Percentiles rank a stretch among this genome's conserved stretches.
Evolutionary conservation across 2,329 filamentous ascomycete genomes (phyloP).

Genomic region (Penicillium sp.): DNA sequence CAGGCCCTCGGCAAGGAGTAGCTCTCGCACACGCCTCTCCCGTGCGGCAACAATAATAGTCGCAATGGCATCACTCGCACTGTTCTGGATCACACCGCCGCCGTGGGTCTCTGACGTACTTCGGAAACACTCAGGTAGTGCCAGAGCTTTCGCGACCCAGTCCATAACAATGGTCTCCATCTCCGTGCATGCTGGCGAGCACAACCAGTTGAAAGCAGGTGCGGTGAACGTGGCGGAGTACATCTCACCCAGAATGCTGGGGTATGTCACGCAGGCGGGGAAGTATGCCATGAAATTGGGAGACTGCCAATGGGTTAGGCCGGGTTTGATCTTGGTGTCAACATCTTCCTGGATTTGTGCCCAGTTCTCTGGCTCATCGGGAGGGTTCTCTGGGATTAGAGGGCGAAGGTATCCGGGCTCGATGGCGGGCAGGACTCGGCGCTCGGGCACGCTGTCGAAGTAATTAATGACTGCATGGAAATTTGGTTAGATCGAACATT

Average conservation of each 20-base stretch:
- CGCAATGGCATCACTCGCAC: conserved; percentile 80
- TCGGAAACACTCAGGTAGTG: conserved; percentile 69
- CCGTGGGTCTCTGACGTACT: conserved; percentile 65
- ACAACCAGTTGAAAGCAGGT: conserved; percentile 96
- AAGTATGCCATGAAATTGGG: conserved; percentile 97
- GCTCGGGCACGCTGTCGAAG: conserved; percentile 69
- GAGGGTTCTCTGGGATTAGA: conserved; percentile 69
- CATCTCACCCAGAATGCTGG: conserved; percentile 84
- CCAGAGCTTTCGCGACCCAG: conserved; percentile 78
- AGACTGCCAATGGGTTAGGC: conserved; percentile 90
- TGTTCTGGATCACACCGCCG: conserved; percentile 92
- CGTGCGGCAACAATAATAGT: conserved; percentile 84
- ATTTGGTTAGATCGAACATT: neutral
- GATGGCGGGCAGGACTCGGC: conserved; percentile 72
- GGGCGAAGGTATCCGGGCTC: conserved; percentile 81
- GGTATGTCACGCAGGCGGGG: conserved; percentile 76
- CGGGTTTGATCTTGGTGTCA: conserved; percentile 81
- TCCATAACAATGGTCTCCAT: conserved; percentile 90
- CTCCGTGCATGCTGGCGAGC: conserved; percentile 86
- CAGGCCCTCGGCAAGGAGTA: conserved; percentile 51
- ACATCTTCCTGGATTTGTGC: conserved; percentile 77
- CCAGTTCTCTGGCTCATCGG: conserved; percentile 68
- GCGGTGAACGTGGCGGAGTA: conserved; percentile 86
- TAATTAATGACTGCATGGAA: conserved; percentile 68
- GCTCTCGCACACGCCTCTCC: conserved; percentile 69